Evolutionary conservation across 2,329 filamentous ascomycete genomes (phyloP).

Genomic region (Fusarium sp.): DNA sequence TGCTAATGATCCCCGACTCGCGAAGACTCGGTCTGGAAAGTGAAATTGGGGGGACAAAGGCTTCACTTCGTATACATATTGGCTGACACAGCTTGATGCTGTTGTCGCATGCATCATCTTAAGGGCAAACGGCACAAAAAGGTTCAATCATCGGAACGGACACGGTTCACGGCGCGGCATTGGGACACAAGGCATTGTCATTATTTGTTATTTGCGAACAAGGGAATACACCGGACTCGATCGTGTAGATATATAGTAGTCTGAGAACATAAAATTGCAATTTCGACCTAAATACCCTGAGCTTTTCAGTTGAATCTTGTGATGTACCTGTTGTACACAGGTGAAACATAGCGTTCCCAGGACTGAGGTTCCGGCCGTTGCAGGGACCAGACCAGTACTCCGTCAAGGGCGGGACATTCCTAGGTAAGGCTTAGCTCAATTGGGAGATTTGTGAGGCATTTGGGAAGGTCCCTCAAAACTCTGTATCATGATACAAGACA

Average conservation of each 20-base stretch:
- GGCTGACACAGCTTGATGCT: conserved; percentile 45
- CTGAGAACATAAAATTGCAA: conserved; percentile 25
- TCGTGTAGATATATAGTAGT: conserved; percentile 22
- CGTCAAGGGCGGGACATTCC: neutral
- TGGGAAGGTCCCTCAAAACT: conserved; percentile 1
- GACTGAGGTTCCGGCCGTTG: conserved; percentile 6
- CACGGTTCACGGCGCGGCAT: conserved; percentile 38
- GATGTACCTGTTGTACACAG: conserved; percentile 7
- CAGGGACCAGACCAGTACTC: conserved; percentile 15
- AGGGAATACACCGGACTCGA: conserved; percentile 22
- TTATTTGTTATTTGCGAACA: conserved; percentile 16
- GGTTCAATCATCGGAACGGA: conserved; percentile 39
- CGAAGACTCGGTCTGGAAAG: conserved; percentile 22
- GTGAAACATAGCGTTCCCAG: conserved; percentile 23
- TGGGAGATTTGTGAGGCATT: conserved; percentile 15
- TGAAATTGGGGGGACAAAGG: conserved; percentile 25
- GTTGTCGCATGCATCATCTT: conserved; percentile 42
- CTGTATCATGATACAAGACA: neutral
- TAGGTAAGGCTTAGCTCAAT: conserved; percentile 9
- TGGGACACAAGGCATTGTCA: conserved; percentile 30
- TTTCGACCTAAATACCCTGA: neutral
- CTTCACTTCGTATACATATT: conserved; percentile 45
- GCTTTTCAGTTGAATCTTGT: neutral
- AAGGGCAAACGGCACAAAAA: conserved; percentile 48
- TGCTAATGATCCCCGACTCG: conserved; percentile 32